These are phyloP conservation scores for Trichopus zeylanicus DNA, from an alignment of 116 monocot species.

Conservation along the genomic window DNA sequence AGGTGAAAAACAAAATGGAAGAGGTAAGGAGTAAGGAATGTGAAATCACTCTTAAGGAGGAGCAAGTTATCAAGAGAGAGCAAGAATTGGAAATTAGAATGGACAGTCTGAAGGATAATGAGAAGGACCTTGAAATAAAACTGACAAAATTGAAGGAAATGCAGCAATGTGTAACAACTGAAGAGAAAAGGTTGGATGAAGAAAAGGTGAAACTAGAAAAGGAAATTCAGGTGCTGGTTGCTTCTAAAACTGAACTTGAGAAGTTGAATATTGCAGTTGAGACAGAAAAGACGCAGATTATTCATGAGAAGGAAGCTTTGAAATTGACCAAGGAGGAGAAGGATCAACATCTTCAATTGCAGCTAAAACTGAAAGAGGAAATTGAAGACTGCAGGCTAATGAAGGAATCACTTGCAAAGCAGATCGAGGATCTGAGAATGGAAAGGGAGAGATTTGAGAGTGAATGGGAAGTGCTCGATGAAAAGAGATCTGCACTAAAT, in stretches of 20 bases:
- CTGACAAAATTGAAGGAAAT: constrained; percentile 59
- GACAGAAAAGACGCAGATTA: constrained; percentile 36
- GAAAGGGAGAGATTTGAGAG: constrained; percentile 79
- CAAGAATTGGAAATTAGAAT: constrained; percentile 43
- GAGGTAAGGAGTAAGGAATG: constrained; percentile 37
- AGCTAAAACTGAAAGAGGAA: constrained; percentile 64
- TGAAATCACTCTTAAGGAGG: constrained; percentile 35
- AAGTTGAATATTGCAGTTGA: constrained; percentile 35
- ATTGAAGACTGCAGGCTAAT: constrained; percentile 59
- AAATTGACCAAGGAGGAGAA: constrained; percentile 66
- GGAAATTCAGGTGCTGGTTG: constrained; percentile 28
- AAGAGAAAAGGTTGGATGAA: constrained; percentile 43
- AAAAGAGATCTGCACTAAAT: constrained; percentile 45
- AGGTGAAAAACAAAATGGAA: constrained; percentile 38
- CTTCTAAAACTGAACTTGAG: constrained; percentile 39
- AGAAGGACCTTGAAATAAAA: constrained; percentile 54
- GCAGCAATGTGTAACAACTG: constrained; percentile 47
- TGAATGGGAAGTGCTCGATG: constrained; percentile 87
- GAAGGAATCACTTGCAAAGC: constrained; percentile 49
- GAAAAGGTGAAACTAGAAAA: constrained; percentile 35
- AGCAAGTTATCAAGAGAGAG: constrained; percentile 56
- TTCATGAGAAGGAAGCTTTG: constrained; percentile 48
- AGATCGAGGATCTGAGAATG: constrained; percentile 57
- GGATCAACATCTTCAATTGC: constrained; percentile 35
- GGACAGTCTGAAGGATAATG: constrained; percentile 41